Conservation (phyloP, 176 grass and related monocot species). For the Pontederia crassipes region DNA sequence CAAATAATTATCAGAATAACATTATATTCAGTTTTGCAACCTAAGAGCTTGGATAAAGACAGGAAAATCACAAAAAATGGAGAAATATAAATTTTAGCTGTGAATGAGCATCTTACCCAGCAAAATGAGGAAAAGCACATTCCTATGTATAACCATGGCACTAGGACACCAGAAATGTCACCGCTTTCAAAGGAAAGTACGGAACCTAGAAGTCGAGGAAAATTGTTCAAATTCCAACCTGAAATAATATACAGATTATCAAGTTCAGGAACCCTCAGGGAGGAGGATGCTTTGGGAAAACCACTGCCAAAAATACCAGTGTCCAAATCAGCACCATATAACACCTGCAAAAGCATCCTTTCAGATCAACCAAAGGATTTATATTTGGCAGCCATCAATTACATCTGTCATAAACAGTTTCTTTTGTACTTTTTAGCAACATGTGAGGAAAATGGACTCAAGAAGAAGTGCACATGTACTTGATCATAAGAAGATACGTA, state of each 20-base stretch:
- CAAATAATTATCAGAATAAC: background rate
- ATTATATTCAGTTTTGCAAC: no score
- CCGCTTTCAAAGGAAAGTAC: slow-evolving; percentile 73
- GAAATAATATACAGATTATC: slow-evolving; percentile 55
- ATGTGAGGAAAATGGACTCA: no score
- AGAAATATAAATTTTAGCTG: background rate
- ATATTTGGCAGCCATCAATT: background rate
- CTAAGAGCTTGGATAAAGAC: no score
- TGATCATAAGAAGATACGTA: no score
- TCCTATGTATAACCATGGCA: slow-evolving; percentile 90
- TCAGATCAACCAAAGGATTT: slow-evolving; percentile 1
- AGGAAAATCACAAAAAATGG: background rate
- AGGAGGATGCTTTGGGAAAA: slow-evolving; percentile 50
- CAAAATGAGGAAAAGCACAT: slow-evolving; percentile 99
- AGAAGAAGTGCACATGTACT: no score
- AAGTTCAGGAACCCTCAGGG: slow-evolving; percentile 25
- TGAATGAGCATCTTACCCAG: slow-evolving; percentile 59
- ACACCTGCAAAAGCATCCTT: slow-evolving; percentile 35
- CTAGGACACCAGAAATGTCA: slow-evolving; percentile 85
- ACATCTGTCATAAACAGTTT: background rate
- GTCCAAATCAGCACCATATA: slow-evolving; percentile 88
- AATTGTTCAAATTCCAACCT: slow-evolving; percentile 90
- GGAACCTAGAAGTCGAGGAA: slow-evolving; percentile 82
- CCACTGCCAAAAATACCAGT: slow-evolving; percentile 69
- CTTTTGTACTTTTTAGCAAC: no score